Percentiles rank a stretch among this genome's conserved stretches.
Evolutionary conservation across 768 basidiomycete genomes (phyloP).

Genomic region (Mycena albidolilacea): DNA sequence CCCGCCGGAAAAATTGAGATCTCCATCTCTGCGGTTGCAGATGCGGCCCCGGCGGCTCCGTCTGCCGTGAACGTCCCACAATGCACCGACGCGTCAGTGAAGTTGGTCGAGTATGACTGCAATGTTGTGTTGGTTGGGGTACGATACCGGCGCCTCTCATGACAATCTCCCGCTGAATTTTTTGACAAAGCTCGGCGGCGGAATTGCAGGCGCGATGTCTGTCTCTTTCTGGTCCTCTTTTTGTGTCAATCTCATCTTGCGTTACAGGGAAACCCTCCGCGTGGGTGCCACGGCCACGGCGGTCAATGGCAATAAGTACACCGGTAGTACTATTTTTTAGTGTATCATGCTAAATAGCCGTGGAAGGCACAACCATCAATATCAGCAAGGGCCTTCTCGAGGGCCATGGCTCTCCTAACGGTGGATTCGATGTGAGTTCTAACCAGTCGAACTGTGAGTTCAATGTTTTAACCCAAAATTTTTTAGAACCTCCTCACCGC

Average conservation of each 20-base stretch:
- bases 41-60: no score
- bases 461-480: not conserved
- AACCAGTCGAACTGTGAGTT: not conserved
- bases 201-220: constrained; percentile 41
- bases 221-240: not conserved
- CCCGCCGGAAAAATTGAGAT: constrained; percentile 37
- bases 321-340: no score
- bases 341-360: not conserved
- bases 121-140: constrained; percentile 41
- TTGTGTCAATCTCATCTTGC: not conserved
- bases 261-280: constrained; percentile 37
- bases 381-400: constrained; percentile 43
- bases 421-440: constrained; percentile 40
- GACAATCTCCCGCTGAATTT: not conserved
- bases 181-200: constrained; percentile 37
- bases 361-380: constrained; percentile 39
- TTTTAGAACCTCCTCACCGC: no score
- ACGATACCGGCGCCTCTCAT: not conserved
- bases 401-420: constrained; percentile 41
- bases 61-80: constrained; percentile 40
- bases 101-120: constrained; percentile 39
- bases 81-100: constrained; percentile 35
- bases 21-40: constrained; percentile 39
- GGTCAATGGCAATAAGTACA: constrained; percentile 37
- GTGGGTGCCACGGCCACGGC: constrained; percentile 35